Conservation (phyloP, 164 flowering plant species). For the Cinnamomum chago region DNA sequence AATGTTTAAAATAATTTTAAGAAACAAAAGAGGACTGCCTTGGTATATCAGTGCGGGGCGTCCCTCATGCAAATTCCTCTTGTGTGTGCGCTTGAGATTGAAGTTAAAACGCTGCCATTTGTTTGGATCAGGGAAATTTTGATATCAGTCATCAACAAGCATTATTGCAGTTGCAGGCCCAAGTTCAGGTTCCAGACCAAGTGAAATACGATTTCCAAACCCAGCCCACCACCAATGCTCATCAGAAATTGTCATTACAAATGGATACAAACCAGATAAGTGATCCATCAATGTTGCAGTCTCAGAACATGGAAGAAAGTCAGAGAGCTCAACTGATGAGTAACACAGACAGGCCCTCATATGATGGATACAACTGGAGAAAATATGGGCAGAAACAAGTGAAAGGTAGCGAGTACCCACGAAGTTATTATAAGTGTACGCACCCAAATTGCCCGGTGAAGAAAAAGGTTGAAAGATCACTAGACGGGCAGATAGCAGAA, state of each 20-base stretch:
- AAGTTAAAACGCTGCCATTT: background rate
- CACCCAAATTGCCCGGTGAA: conserved; percentile 82
- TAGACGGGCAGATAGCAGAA: conserved; percentile 82
- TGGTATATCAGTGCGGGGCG: background rate
- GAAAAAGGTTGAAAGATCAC: conserved; percentile 83
- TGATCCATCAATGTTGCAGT: conserved; percentile 20
- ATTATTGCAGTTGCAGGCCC: conserved; percentile 24
- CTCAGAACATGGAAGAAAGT: conserved; percentile 38
- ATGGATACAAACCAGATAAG: conserved; percentile 25
- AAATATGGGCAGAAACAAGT: conserved; percentile 97
- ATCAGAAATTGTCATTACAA: conserved; percentile 17
- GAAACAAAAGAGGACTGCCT: background rate
- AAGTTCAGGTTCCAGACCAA: conserved; percentile 25
- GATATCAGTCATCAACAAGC: conserved; percentile 27
- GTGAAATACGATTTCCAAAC: conserved; percentile 25
- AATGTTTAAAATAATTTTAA: background rate
- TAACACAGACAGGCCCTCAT: conserved; percentile 42
- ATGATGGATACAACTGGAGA: conserved; percentile 93
- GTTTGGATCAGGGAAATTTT: conserved; percentile 44
- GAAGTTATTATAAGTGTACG: conserved; percentile 90
- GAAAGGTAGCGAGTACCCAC: conserved; percentile 86
- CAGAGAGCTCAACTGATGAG: conserved; percentile 21
- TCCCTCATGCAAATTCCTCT: background rate
- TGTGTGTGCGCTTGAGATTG: background rate
- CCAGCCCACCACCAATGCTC: conserved; percentile 23